These are phyloP conservation scores for Stellera chamaejasme DNA, from an alignment of 345 rosid genomes.

Conservation along the genomic window DNA sequence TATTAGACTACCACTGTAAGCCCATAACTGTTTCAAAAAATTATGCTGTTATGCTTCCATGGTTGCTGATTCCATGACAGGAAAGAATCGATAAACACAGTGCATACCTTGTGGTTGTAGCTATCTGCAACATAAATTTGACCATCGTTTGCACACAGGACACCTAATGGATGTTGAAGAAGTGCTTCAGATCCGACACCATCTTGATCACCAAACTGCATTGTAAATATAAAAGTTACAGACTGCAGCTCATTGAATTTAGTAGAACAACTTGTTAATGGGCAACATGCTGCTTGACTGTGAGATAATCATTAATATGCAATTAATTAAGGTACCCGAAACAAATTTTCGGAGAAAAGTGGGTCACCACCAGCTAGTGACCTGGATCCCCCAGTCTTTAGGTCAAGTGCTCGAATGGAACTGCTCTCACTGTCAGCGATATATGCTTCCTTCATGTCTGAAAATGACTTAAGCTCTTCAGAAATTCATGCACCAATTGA, in stretches of 20 bases:
- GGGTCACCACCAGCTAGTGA: slow-evolving; percentile 88
- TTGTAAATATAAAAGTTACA: slow-evolving; percentile 1
- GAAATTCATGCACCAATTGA: background rate
- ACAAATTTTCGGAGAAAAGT: slow-evolving; percentile 70
- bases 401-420: slow-evolving; percentile 79
- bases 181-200: slow-evolving; percentile 88
- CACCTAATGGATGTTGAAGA: slow-evolving; percentile 92
- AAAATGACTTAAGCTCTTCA: slow-evolving; percentile 8
- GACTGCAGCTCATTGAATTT: background rate
- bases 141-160: slow-evolving; percentile 58
- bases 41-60: no score
- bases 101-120: slow-evolving; percentile 82
- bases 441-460: slow-evolving; percentile 63
- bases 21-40: no score
- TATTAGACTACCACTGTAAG: no score
- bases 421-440: slow-evolving; percentile 97
- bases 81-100: background rate
- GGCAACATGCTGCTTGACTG: background rate
- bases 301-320: slow-evolving; percentile 3
- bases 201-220: slow-evolving; percentile 90
- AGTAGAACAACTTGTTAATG: background rate
- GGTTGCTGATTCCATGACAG: no score
- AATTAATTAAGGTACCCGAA: slow-evolving; percentile 39
- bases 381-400: slow-evolving; percentile 83
- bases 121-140: slow-evolving; percentile 82